phyloP scores from a whole-genome alignment of 371 early-diverging fungal genomes.

The Rhizomucor pusillus region DNA sequence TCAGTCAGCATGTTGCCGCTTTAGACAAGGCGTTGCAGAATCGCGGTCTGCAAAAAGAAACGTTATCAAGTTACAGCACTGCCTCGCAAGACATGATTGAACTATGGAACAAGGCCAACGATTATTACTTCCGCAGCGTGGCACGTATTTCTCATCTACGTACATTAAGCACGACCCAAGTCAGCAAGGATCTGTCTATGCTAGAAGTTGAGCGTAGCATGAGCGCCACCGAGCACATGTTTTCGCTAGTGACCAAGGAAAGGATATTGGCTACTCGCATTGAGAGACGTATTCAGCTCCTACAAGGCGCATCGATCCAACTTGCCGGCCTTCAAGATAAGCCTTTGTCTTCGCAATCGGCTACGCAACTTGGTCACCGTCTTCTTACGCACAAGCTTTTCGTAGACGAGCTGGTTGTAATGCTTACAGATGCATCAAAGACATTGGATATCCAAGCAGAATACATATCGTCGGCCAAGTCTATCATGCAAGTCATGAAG shows the following conservation, averaged over 20 bases:
- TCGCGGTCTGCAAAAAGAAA: constrained; percentile 27
- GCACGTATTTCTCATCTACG: constrained; percentile 69
- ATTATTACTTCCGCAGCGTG: constrained; percentile 71
- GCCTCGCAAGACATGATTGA: constrained; percentile 28
- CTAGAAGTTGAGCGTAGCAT: constrained; percentile 70
- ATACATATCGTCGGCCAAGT: constrained; percentile 1
- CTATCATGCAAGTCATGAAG: constrained; percentile 13
- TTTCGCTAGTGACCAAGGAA: constrained; percentile 62
- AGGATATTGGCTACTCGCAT: constrained; percentile 42
- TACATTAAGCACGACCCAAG: constrained; percentile 49
- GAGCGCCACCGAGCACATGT: constrained; percentile 72
- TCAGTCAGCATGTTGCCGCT: constrained; percentile 33
- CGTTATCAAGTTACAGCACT: constrained; percentile 19
- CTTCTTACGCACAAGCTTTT: constrained; percentile 47
- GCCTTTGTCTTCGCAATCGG: background rate
- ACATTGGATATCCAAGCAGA: constrained; percentile 23
- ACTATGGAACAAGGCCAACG: constrained; percentile 65
- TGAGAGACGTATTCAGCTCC: constrained; percentile 25
- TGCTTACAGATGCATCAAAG: constrained; percentile 31
- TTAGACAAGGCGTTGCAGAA: constrained; percentile 24
- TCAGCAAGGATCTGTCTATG: constrained; percentile 68
- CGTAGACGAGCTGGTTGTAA: constrained; percentile 44
- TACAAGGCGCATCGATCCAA: constrained; percentile 28
- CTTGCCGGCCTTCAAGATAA: constrained; percentile 28
- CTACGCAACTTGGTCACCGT: constrained; percentile 19